Conservation (phyloP, 345 rosid genomes). For the Brassica napus region Da-Ae NC_063437.1:19827001-19827500, state of each 20-base stretch:
- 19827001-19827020: background rate
- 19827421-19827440: background rate
- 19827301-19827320: background rate
- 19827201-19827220: conserved; percentile 14
- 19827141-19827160: conserved; percentile 26
- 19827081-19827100: conserved; percentile 38
- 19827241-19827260: conserved; percentile 13
- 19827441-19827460: background rate
- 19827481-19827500: background rate
- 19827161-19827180: conserved; percentile 37
- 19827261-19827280: conserved; percentile 28
- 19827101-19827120: conserved; percentile 35
- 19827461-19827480: background rate
- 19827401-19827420: background rate
- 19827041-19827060: background rate
- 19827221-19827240: conserved; percentile 29
- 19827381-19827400: background rate
- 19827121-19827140: conserved; percentile 12
- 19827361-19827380: background rate
- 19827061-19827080: background rate
- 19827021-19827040: background rate
- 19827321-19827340: background rate
- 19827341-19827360: background rate
- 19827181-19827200: background rate
- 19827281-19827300: background rate